phyloP scores from a whole-genome alignment of 2,329 filamentous ascomycete species.

The Neofusicoccum cordaticola region DNA sequence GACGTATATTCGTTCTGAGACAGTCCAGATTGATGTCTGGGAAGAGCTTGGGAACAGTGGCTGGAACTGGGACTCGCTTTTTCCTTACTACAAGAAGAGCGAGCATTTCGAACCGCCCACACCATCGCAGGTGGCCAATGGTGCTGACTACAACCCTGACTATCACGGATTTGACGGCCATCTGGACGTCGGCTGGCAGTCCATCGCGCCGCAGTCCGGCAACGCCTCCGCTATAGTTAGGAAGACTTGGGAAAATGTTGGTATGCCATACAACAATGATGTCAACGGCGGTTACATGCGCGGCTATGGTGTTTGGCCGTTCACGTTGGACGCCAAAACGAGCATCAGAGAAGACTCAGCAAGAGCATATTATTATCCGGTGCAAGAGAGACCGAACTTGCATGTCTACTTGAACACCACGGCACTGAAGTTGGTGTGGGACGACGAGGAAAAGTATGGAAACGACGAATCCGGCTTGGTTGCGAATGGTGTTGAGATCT shows the following conservation, averaged over 20 bases:
- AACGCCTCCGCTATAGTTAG: slow-evolving; percentile 27
- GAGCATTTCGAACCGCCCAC: slow-evolving; percentile 17
- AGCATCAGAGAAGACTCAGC: slow-evolving; percentile 42
- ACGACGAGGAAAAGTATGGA: neutral
- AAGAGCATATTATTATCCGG: slow-evolving; percentile 46
- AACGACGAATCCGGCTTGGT: neutral
- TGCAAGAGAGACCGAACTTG: slow-evolving; percentile 39
- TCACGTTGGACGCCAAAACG: slow-evolving; percentile 32
- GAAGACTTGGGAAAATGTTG: slow-evolving; percentile 27
- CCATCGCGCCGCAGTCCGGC: neutral
- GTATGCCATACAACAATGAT: slow-evolving; percentile 36
- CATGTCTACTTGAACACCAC: slow-evolving; percentile 44
- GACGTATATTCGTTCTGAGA: slow-evolving; percentile 18
- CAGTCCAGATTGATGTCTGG: slow-evolving; percentile 18
- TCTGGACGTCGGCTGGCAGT: slow-evolving; percentile 18
- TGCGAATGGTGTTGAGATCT: slow-evolving; percentile 27
- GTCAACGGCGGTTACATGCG: slow-evolving; percentile 37
- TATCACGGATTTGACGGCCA: slow-evolving; percentile 10
- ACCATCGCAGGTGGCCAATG: neutral
- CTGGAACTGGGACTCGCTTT: slow-evolving; percentile 19
- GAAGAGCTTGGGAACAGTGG: slow-evolving; percentile 17
- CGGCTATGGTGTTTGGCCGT: slow-evolving; percentile 37
- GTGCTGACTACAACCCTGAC: slow-evolving; percentile 12
- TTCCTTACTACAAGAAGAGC: slow-evolving; percentile 19
- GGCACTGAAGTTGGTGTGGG: slow-evolving; percentile 42